A percentile compares a stretch with the other conserved stretches of the same genome.
Conservation (phyloP, 2,329 filamentous ascomycete genomes). For the Daldinia eschscholtzii region DNA sequence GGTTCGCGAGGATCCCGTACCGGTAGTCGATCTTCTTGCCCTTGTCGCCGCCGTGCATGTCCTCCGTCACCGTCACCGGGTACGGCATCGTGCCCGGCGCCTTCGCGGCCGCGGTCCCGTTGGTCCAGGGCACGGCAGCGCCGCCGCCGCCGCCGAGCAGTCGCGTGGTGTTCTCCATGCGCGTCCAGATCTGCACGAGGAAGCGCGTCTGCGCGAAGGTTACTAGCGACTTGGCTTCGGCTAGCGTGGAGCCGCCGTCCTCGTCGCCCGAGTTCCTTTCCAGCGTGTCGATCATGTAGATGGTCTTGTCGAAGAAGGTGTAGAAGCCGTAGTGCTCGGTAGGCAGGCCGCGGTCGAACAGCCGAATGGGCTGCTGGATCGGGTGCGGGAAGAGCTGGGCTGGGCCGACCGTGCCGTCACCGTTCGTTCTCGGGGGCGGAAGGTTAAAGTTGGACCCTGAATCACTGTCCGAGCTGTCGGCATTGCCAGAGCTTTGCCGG, state of each 20-base stretch:
- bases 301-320: constrained; percentile 87
- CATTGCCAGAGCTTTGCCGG: constrained; percentile 49
- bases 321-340: constrained; percentile 96
- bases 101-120: constrained; percentile 50
- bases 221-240: constrained; percentile 67
- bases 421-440: constrained; percentile 71
- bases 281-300: constrained; percentile 72
- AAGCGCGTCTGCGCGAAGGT: constrained; percentile 73
- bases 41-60: constrained; percentile 71
- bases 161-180: constrained; percentile 58
- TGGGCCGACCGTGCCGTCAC: constrained; percentile 78
- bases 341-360: constrained; percentile 84
- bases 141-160: constrained; percentile 52
- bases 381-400: constrained; percentile 79
- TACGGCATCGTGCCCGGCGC: constrained; percentile 73
- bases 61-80: constrained; percentile 70
- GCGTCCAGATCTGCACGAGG: constrained; percentile 75
- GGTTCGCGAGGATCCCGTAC: constrained; percentile 63
- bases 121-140: constrained; percentile 46
- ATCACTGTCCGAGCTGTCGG: constrained; percentile 39
- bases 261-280: constrained; percentile 59
- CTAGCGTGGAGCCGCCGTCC: constrained; percentile 66
- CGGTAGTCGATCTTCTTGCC: constrained; percentile 67
- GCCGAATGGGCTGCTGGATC: constrained; percentile 80
- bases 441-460: constrained; percentile 65